These are phyloP conservation scores for Fusarium subglutinans DNA, from an alignment of 2,329 filamentous ascomycete species.

Conservation along the genomic window DNA sequence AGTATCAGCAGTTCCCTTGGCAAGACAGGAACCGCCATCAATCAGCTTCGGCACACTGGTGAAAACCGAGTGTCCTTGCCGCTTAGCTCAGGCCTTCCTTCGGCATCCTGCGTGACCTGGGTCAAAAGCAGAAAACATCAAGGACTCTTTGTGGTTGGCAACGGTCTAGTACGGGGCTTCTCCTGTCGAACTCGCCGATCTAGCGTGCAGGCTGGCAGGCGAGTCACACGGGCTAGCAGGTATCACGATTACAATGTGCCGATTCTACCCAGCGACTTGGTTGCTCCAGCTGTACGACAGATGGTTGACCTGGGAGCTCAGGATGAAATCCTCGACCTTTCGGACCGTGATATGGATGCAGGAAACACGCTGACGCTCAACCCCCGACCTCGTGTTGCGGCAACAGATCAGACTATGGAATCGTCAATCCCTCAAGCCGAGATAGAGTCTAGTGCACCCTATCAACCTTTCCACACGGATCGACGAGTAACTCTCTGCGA, in stretches of 20 bases:
- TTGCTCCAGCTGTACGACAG: conserved; percentile 65
- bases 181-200: conserved; percentile 65
- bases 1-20: conserved; percentile 79
- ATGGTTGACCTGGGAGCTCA: conserved; percentile 61
- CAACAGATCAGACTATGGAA: conserved; percentile 59
- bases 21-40: conserved; percentile 75
- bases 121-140: conserved; percentile 69
- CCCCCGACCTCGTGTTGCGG: conserved; percentile 49
- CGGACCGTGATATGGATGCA: conserved; percentile 62
- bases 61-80: conserved; percentile 80
- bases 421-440: conserved; percentile 80
- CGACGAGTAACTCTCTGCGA: conserved; percentile 81
- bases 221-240: conserved; percentile 64
- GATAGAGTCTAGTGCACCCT: conserved; percentile 94
- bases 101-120: conserved; percentile 71
- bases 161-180: conserved; percentile 73
- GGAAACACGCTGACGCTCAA: conserved; percentile 64
- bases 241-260: conserved; percentile 75
- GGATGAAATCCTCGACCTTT: conserved; percentile 65
- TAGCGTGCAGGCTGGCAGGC: conserved; percentile 62
- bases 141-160: conserved; percentile 71
- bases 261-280: conserved; percentile 66
- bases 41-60: conserved; percentile 76
- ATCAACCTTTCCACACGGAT: conserved; percentile 96
- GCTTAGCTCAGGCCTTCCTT: conserved; percentile 60